A percentile compares a stretch with the other conserved stretches of the same genome.
phyloP scores from a whole-genome alignment of 2,329 filamentous ascomycete species.

The Aspergillus arachidicola region DNA sequence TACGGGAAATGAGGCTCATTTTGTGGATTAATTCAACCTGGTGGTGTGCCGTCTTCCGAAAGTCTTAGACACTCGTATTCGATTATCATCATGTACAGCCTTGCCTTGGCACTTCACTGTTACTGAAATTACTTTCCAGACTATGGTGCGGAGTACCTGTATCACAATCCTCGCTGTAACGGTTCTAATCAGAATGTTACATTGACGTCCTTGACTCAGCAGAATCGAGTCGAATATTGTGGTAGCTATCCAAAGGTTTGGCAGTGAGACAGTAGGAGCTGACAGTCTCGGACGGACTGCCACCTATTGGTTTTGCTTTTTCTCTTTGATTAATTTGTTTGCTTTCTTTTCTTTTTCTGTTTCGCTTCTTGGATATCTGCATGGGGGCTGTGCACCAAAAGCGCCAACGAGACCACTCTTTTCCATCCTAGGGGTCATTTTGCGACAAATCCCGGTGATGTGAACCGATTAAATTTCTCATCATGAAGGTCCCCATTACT shows the following conservation, averaged over 20 bases:
- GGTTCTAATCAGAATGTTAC: neutral
- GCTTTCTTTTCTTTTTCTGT: neutral
- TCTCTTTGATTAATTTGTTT: neutral
- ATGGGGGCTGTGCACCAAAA: neutral
- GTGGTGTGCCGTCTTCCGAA: neutral
- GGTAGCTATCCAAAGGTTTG: neutral
- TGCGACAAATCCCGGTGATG: neutral
- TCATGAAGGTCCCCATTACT: neutral
- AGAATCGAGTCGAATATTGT: neutral
- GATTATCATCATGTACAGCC: neutral
- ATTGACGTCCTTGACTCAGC: neutral
- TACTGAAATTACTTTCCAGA: neutral
- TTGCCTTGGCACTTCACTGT: neutral
- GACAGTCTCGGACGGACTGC: neutral
- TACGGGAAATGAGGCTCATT: neutral
- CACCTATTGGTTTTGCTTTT: neutral
- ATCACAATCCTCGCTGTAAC: neutral
- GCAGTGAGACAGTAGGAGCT: neutral
- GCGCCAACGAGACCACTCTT: neutral
- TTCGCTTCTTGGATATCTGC: neutral
- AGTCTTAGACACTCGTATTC: neutral
- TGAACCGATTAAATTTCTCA: neutral
- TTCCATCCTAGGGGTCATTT: too few species aligned
- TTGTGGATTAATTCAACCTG: neutral
- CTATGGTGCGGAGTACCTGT: neutral